These are phyloP conservation scores for Fusarium citri DNA, from an alignment of 2,329 filamentous ascomycete genomes.

Conservation along the genomic window DNA sequence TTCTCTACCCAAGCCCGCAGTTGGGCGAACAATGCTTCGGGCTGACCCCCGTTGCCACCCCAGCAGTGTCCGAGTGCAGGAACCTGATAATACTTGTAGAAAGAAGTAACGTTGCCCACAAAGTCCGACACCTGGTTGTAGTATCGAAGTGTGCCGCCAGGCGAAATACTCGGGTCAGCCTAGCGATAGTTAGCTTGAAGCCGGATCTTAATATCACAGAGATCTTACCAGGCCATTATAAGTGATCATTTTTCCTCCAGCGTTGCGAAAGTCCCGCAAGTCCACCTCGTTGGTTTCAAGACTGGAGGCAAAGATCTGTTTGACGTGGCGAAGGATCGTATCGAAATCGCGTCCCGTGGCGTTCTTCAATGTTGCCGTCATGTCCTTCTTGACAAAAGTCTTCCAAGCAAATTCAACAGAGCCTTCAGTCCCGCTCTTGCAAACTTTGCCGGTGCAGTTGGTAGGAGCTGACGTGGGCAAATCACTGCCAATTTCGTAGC, in stretches of 20 bases:
- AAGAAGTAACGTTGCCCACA: conserved; percentile 40
- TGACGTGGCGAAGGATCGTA: conserved; percentile 1
- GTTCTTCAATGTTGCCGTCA: not conserved
- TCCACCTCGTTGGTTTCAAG: conserved; percentile 24
- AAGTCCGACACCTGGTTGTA: conserved; percentile 42
- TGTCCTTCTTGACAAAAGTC: not conserved
- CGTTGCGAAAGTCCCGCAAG: conserved; percentile 18
- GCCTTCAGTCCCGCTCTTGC: not conserved
- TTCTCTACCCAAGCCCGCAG: conserved; percentile 50
- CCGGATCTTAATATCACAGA: not conserved
- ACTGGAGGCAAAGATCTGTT: not conserved
- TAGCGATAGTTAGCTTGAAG: conserved; percentile 3
- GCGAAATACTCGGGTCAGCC: conserved; percentile 37
- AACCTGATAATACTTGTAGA: conserved; percentile 50
- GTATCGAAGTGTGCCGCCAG: conserved; percentile 43
- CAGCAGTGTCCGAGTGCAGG: conserved; percentile 52
- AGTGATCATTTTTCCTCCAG: conserved; percentile 29
- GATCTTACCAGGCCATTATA: conserved; percentile 31
- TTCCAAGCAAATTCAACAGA: not conserved
- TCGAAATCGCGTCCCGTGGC: conserved; percentile 5
- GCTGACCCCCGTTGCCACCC: conserved; percentile 42
- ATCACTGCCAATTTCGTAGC: conserved; percentile 4
- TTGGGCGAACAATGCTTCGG: conserved; percentile 41
- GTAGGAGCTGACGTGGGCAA: not conserved
- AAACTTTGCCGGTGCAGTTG: not conserved